Evolutionary conservation across 257 asterid species (phyloP), one percentile per base, ranked within the genome.

Genomic region (Sherardia arvensis): DNA sequence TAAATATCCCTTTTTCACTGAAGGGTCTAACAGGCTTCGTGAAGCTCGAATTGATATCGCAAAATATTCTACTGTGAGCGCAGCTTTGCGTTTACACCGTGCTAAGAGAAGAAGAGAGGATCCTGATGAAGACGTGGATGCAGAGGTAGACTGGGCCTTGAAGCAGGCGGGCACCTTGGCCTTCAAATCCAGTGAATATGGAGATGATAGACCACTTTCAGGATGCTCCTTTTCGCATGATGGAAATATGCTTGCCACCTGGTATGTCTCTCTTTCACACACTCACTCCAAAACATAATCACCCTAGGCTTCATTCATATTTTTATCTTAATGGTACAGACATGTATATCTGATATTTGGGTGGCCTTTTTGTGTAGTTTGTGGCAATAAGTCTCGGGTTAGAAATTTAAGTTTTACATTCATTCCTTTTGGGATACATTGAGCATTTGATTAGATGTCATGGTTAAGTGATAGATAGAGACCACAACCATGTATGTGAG

Each of bases 71-170:
- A 43, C 51, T 43, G 51, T 73, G 47, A 47, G n/a, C 22, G 59
- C 65, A 71, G 30, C 54, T 49, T 29, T 77, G 73, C 85, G 96
- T 30, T 85, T 92, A 21, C 91, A 85, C 66, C 84, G 91, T 8
- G 91, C 93, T 8, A 92, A 79, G 80, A 87, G 96, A 74, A 89
- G 69, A 78, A 83, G 84, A 72, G 94, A 89, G 55, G 95, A 92
- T 61, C 99, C 99, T 0, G 99, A 92, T 76, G 99, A 92, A 80
- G 96, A 89, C 84, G 68, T 85, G 78, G 97, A 87, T 89, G 95
- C 95, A 1, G 99, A 88, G 80, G 61, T 91, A 23, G 96, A 91
- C 68, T 91, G 84, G 82, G 79, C 96, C 28, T 69, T 88, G 73
- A 80, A 76, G 75, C 95, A 88, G 81, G 95, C 95, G 6, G 80